Evolutionary conservation across 176 grass and related monocot species (phyloP), one percentile per base, ranked within the genome.

Genomic region (Miscanthus lutarioriparius): DNA sequence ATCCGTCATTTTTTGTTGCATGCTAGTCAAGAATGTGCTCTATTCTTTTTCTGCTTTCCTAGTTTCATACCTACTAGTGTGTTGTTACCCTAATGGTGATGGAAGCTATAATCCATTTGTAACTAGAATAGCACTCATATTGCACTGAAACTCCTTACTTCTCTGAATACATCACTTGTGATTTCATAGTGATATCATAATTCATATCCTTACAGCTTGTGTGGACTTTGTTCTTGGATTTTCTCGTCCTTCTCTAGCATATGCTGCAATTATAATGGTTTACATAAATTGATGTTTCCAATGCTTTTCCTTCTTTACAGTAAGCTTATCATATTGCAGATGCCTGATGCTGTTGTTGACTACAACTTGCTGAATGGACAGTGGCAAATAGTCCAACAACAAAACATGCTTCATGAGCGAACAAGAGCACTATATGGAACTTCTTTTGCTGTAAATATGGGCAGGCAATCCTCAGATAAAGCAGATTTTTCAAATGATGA

Each of bases 331-430:
- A 65, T 80, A 8, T 74, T 90, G 77, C 80, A 98, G 96, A 98
- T 95, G 96, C 91, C 93, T 81, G 96, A 98, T 92, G 93, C 96
- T 65, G 87, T 93, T 56, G 86, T 94, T 88, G 96, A 98, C 61
- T 98, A 98, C 71, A 92, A 98, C 87, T 87, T 98, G 74, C 87
- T 76, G 72, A 91, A 90, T 71, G 93, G 89, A 61, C 93, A 94
- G 74, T 98, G 96, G 96, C 39, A 71, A 72, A 93, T 92, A 79
- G 93, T 98, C 22, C 96, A 98, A 87, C 93, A 98, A 62, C 93
- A 92, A 85, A 98, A 98, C 77, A 88, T 98, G 80, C 83, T 95
- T 84, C 91, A 93, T 85, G 96, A 98, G 84, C 86, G 93, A 84
- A 93, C 87, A 68, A 88, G 88, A 85, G 76, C 72, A 71, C 80